Evolutionary conservation across 192 early-diverging fungal species (phyloP).

Genomic region (Gaertneriomyces sp.): DNA sequence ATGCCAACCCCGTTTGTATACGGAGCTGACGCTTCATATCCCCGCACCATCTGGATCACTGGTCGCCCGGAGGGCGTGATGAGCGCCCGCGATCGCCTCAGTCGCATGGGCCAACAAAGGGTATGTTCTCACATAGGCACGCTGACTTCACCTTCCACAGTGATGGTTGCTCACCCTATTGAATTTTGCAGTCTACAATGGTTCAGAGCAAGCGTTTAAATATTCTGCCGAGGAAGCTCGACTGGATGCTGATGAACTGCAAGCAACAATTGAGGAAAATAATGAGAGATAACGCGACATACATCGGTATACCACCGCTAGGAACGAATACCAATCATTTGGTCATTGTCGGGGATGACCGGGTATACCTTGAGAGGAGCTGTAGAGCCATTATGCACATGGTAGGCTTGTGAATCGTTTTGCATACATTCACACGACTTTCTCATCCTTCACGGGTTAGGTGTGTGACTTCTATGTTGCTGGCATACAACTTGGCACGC

Average conservation of each 20-base stretch:
- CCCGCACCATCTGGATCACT: slow-evolving; percentile 64
- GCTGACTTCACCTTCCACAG: background rate
- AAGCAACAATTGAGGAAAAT: slow-evolving; percentile 63
- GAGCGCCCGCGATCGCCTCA: slow-evolving; percentile 49
- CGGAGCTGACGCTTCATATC: slow-evolving; percentile 27
- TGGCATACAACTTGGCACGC: slow-evolving; percentile 33
- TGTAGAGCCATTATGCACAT: slow-evolving; percentile 66
- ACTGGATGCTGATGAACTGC: slow-evolving; percentile 70
- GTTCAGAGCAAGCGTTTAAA: slow-evolving; percentile 43
- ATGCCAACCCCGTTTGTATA: slow-evolving; percentile 59
- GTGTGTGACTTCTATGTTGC: slow-evolving; percentile 53
- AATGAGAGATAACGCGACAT: slow-evolving; percentile 73
- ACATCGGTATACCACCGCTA: slow-evolving; percentile 60
- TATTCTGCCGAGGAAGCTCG: slow-evolving; percentile 67
- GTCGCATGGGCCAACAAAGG: slow-evolving; percentile 15
- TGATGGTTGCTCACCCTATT: background rate
- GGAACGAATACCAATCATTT: slow-evolving; percentile 52
- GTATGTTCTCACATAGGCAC: background rate
- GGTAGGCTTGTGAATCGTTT: slow-evolving; percentile 37
- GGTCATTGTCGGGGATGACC: slow-evolving; percentile 55
- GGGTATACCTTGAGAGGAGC: slow-evolving; percentile 69
- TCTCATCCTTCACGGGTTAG: slow-evolving; percentile 8
- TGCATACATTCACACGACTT: background rate
- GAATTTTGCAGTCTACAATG: slow-evolving; percentile 7
- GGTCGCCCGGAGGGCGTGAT: slow-evolving; percentile 51